Percentiles rank a stretch among this genome's conserved stretches.
Conservation (phyloP, 441 rosid species). For the Gossypium davidsonii region DNA sequence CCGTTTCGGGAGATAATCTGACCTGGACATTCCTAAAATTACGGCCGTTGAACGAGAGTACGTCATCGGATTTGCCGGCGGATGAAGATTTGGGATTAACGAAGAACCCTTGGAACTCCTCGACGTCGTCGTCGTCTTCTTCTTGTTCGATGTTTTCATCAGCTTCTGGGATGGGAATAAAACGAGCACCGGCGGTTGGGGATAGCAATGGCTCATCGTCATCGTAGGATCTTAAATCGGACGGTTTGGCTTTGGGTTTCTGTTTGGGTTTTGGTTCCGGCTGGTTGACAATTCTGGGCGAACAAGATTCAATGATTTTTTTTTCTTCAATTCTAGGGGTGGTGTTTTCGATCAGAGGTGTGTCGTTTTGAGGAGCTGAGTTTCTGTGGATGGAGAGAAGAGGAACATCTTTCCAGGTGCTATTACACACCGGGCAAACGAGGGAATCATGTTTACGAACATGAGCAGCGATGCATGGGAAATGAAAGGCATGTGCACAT, state of each 20-base stretch:
- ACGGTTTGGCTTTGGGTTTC: conserved; percentile 5
- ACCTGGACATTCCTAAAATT: conserved; percentile 44
- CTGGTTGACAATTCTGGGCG: conserved; percentile 33
- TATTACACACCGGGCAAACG: conserved; percentile 56
- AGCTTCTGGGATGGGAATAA: conserved; percentile 47
- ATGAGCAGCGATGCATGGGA: conserved; percentile 50
- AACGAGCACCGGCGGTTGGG: conserved; percentile 29
- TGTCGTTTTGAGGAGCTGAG: conserved; percentile 7
- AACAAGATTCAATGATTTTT: conserved; percentile 41
- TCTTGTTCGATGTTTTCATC: conserved; percentile 43
- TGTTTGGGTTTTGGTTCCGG: conserved; percentile 1
- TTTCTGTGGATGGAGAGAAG: conserved; percentile 40
- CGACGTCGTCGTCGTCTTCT: conserved; percentile 32
- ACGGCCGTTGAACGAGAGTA: conserved; percentile 14
- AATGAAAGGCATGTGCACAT: conserved; percentile 63
- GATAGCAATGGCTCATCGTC: conserved; percentile 62
- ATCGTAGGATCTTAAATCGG: conserved; percentile 34
- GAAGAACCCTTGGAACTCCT: conserved; percentile 57
- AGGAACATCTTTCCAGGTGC: conserved; percentile 55
- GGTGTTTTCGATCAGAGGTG: conserved; percentile 7
- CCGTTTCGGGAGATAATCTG: conserved; percentile 43
- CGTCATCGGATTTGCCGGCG: conserved; percentile 37
- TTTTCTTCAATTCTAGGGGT: conserved; percentile 40
- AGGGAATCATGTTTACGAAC: conserved; percentile 43
- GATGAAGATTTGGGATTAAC: conserved; percentile 40